Evolutionary conservation across 352 stramenopile species (phyloP).

Genomic region (Albugo candida): DNA sequence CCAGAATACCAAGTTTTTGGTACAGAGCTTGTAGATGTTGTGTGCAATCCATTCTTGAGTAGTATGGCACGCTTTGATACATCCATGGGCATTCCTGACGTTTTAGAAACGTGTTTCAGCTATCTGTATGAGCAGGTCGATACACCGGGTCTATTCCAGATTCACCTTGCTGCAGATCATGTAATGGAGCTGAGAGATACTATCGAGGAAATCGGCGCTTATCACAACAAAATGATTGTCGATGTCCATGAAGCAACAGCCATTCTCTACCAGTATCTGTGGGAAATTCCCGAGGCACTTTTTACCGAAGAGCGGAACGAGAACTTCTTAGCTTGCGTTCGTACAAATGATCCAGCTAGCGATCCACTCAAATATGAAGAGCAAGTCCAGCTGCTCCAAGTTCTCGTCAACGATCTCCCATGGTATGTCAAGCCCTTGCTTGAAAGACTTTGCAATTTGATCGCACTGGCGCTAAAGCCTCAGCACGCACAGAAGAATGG

Average conservation of each 20-base stretch:
- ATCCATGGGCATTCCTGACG: slow-evolving; percentile 58
- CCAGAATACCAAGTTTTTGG: slow-evolving; percentile 73
- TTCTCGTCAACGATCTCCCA: slow-evolving; percentile 64
- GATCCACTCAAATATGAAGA: slow-evolving; percentile 10
- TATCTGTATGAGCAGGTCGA: slow-evolving; percentile 60
- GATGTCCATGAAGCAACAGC: slow-evolving; percentile 60
- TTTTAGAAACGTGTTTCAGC: slow-evolving; percentile 59
- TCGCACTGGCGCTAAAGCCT: slow-evolving; percentile 37
- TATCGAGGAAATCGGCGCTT: slow-evolving; percentile 63
- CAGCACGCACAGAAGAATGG: slow-evolving; percentile 43
- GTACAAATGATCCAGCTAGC: background rate
- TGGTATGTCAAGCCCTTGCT: slow-evolving; percentile 63
- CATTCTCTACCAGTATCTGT: slow-evolving; percentile 66
- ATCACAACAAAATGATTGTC: slow-evolving; percentile 66
- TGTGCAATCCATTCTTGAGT: slow-evolving; percentile 72
- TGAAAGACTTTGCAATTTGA: slow-evolving; percentile 44
- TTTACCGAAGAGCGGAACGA: slow-evolving; percentile 50
- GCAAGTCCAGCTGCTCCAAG: slow-evolving; percentile 30
- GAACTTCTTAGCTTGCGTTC: slow-evolving; percentile 33
- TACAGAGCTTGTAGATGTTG: slow-evolving; percentile 41
- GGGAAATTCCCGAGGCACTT: slow-evolving; percentile 60
- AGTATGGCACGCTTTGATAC: slow-evolving; percentile 73
- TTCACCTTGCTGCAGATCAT: slow-evolving; percentile 52
- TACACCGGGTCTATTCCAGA: slow-evolving; percentile 58
- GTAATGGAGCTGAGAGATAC: slow-evolving; percentile 61